These are phyloP conservation scores for Dactylellina haptotyla DNA, from an alignment of 2,329 filamentous ascomycete species.

Conservation along the genomic window DNA sequence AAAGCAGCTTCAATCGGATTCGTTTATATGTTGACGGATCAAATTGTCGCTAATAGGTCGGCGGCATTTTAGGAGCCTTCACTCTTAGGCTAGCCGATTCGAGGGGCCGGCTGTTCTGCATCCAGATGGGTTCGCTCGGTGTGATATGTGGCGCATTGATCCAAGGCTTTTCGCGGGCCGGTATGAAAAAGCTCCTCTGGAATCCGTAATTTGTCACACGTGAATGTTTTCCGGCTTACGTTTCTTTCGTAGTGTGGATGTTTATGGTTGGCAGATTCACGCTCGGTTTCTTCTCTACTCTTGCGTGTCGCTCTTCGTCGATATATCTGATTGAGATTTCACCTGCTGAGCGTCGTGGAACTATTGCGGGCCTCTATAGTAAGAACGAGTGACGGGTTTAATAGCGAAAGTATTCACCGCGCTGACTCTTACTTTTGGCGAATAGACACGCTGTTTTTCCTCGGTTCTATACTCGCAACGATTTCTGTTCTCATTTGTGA, in stretches of 20 bases:
- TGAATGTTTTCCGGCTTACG: neutral
- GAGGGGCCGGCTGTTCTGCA: slow-evolving; percentile 67
- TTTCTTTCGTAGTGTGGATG: slow-evolving; percentile 57
- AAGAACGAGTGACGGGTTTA: neutral
- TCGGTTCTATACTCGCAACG: slow-evolving; percentile 62
- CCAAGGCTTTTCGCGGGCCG: slow-evolving; percentile 60
- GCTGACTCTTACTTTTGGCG: neutral
- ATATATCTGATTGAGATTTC: slow-evolving; percentile 72
- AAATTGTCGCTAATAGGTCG: slow-evolving; percentile 56
- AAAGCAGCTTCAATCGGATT: too few species aligned
- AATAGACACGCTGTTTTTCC: slow-evolving; percentile 62
- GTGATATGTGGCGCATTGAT: slow-evolving; percentile 67
- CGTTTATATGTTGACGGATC: too few species aligned
- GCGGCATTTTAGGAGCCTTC: slow-evolving; percentile 67
- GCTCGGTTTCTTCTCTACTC: slow-evolving; percentile 69
- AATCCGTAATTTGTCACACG: neutral
- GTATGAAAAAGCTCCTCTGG: neutral
- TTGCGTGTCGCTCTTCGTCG: slow-evolving; percentile 70
- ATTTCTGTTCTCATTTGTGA: slow-evolving; percentile 66
- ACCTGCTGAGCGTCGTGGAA: slow-evolving; percentile 71
- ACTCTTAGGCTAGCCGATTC: slow-evolving; percentile 66
- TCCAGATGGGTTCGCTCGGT: slow-evolving; percentile 68
- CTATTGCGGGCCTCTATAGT: slow-evolving; percentile 69
- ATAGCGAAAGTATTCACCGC: neutral
- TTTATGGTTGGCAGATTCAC: slow-evolving; percentile 70